Evolutionary conservation across 495 filamentous ascomycete species (phyloP).

Genomic region (Trichoderma erinaceum): DNA sequence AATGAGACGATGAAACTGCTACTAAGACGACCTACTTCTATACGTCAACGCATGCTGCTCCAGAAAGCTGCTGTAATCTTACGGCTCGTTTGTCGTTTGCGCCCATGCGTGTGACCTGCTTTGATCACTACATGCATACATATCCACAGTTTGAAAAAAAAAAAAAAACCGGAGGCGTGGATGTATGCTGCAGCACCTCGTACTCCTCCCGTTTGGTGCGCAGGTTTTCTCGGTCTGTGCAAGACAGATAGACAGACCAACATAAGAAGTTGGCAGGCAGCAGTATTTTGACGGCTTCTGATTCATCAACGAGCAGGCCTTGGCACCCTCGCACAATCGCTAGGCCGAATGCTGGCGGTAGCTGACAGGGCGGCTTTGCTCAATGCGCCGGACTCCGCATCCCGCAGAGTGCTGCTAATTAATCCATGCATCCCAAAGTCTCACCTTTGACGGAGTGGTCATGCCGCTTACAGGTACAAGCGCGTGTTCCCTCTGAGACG

Average conservation of each 20-base stretch:
- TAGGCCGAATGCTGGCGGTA: not conserved
- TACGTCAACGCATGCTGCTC: too few species aligned
- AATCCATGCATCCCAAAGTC: too few species aligned
- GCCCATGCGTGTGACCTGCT: not conserved
- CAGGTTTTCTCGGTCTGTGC: not conserved
- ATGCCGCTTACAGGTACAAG: too few species aligned
- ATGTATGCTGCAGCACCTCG: not conserved
- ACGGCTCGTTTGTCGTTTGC: not conserved
- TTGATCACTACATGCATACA: not conserved
- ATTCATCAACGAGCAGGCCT: not conserved
- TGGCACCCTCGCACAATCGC: not conserved
- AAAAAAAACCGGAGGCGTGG: not conserved
- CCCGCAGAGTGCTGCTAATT: too few species aligned
- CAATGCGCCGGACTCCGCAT: too few species aligned
- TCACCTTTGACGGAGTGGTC: too few species aligned
- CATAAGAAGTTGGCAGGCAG: not conserved
- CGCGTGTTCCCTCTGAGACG: too few species aligned
- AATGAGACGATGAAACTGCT: too few species aligned
- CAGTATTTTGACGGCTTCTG: constrained; percentile 1
- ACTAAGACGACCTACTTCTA: too few species aligned
- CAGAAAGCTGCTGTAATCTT: not conserved
- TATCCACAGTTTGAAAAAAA: not conserved
- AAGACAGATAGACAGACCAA: not conserved
- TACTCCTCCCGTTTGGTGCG: not conserved
- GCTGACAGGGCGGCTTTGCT: not conserved